Evolutionary conservation across 768 basidiomycete species (phyloP).

Genomic region (Boletus reticulatus): DNA sequence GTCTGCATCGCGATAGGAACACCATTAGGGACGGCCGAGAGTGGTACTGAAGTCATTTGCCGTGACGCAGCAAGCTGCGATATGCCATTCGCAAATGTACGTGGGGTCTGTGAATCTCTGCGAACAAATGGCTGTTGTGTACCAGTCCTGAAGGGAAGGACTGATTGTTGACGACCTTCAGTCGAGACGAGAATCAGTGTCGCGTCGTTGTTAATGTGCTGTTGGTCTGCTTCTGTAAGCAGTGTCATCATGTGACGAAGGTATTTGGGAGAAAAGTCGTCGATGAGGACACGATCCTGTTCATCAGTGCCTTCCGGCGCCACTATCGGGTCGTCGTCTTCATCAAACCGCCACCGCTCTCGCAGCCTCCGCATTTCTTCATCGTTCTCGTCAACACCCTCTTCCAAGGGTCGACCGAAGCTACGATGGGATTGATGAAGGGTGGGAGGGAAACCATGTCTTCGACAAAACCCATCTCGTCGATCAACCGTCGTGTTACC

Average conservation of each 20-base stretch:
- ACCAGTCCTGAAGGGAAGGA: slow-evolving; percentile 47
- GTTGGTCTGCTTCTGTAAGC: slow-evolving; percentile 52
- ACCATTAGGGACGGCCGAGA: slow-evolving; percentile 37
- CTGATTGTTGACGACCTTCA: slow-evolving; percentile 51
- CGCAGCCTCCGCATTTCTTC: slow-evolving; percentile 44
- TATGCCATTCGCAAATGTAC: slow-evolving; percentile 23
- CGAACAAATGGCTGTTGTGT: slow-evolving; percentile 29
- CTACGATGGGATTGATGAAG: slow-evolving; percentile 3
- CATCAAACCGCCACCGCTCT: slow-evolving; percentile 69
- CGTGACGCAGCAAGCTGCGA: slow-evolving; percentile 24
- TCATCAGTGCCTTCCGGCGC: slow-evolving; percentile 65
- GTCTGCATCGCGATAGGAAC: slow-evolving; percentile 59
- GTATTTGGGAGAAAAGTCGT: slow-evolving; percentile 66
- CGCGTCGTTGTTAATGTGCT: slow-evolving; percentile 50
- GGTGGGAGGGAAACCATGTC: slow-evolving; percentile 20
- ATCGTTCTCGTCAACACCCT: slow-evolving; percentile 25
- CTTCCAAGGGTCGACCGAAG: slow-evolving; percentile 29
- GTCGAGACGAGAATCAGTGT: slow-evolving; percentile 39
- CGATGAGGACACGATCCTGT: slow-evolving; percentile 63
- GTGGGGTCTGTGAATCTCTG: slow-evolving; percentile 24
- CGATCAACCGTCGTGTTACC: slow-evolving; percentile 80
- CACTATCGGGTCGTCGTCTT: slow-evolving; percentile 55
- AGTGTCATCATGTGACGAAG: slow-evolving; percentile 55
- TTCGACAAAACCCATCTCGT: slow-evolving; percentile 37
- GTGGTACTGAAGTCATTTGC: slow-evolving; percentile 20